Evolutionary conservation across 2,329 filamentous ascomycete genomes (phyloP).

Genomic region (Coniochaeta sp.): DNA sequence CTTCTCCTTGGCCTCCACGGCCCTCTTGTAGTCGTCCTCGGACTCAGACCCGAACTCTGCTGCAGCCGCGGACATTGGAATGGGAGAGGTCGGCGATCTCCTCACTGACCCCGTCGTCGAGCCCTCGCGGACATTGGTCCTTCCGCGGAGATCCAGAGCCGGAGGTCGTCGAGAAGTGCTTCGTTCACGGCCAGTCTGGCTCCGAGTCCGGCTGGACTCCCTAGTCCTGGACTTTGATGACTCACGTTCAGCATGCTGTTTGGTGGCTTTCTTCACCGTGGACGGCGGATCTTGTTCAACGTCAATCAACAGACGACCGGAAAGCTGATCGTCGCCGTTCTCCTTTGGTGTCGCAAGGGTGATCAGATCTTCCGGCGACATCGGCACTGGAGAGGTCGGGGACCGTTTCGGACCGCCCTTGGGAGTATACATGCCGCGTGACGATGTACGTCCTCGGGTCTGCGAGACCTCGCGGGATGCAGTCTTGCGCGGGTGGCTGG

Average conservation of each 20-base stretch:
- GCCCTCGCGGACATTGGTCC: slow-evolving; percentile 53
- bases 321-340: slow-evolving; percentile 14
- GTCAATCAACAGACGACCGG: slow-evolving; percentile 15
- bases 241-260: slow-evolving; percentile 20
- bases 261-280: slow-evolving; percentile 36
- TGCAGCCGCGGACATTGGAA: slow-evolving; percentile 62
- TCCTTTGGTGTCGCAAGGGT: slow-evolving; percentile 46
- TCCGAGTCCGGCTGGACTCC: slow-evolving; percentile 38
- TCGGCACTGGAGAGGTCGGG: slow-evolving; percentile 84
- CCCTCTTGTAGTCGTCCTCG: slow-evolving; percentile 51
- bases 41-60: slow-evolving; percentile 54
- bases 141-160: slow-evolving; percentile 47
- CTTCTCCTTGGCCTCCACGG: slow-evolving; percentile 44
- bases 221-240: slow-evolving; percentile 19
- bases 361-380: slow-evolving; percentile 83
- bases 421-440: slow-evolving; percentile 51
- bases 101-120: slow-evolving; percentile 30
- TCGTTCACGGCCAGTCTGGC: slow-evolving; percentile 32
- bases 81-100: slow-evolving; percentile 72
- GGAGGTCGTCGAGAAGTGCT: slow-evolving; percentile 39
- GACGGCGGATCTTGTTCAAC: slow-evolving; percentile 28
- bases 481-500: slow-evolving; percentile 41
- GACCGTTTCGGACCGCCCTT: slow-evolving; percentile 69
- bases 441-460: slow-evolving; percentile 60
- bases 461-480: slow-evolving; percentile 55